Evolutionary conservation across 306 rosid species (phyloP).

Genomic region (Trifolium subterraneum): DNA sequence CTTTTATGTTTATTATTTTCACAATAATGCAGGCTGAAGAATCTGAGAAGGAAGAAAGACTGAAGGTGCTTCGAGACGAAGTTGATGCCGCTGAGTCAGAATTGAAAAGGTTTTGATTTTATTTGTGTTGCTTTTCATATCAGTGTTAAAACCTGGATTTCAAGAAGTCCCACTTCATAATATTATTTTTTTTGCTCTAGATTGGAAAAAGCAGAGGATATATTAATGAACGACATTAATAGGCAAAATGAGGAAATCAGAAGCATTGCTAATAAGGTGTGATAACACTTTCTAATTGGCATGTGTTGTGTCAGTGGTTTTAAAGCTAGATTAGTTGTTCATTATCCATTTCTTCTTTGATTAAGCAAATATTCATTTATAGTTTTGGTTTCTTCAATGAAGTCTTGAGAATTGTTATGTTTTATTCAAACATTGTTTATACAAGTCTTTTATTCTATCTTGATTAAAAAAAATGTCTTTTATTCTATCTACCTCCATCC

Average conservation of each 20-base stretch:
- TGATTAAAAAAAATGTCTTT: too few relatives aligned
- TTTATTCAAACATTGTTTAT: not conserved
- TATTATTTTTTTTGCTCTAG: slow-evolving; percentile 51
- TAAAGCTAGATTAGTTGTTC: slow-evolving; percentile 23
- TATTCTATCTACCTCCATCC: too few relatives aligned
- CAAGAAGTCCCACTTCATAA: slow-evolving; percentile 33
- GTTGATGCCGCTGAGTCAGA: slow-evolving; percentile 54
- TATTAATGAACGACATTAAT: slow-evolving; percentile 41
- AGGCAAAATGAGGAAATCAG: slow-evolving; percentile 47
- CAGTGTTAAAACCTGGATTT: slow-evolving; percentile 37
- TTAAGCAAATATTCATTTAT: not conserved
- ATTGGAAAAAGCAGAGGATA: slow-evolving; percentile 63
- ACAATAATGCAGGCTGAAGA: slow-evolving; percentile 70
- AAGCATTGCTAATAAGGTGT: slow-evolving; percentile 59
- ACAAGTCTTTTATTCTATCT: not conserved
- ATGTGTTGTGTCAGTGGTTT: not conserved
- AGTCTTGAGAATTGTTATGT: slow-evolving; percentile 7
- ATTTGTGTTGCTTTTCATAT: slow-evolving; percentile 33
- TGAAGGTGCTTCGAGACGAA: slow-evolving; percentile 62
- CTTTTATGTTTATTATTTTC: slow-evolving; percentile 20
- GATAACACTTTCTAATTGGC: slow-evolving; percentile 24
- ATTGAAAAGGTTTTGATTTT: slow-evolving; percentile 53
- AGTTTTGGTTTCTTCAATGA: not conserved
- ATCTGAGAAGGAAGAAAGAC: slow-evolving; percentile 64
- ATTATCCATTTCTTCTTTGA: slow-evolving; percentile 4